Conservation (phyloP, 2,329 filamentous ascomycete species). For the Xylaria sp. region DNA sequence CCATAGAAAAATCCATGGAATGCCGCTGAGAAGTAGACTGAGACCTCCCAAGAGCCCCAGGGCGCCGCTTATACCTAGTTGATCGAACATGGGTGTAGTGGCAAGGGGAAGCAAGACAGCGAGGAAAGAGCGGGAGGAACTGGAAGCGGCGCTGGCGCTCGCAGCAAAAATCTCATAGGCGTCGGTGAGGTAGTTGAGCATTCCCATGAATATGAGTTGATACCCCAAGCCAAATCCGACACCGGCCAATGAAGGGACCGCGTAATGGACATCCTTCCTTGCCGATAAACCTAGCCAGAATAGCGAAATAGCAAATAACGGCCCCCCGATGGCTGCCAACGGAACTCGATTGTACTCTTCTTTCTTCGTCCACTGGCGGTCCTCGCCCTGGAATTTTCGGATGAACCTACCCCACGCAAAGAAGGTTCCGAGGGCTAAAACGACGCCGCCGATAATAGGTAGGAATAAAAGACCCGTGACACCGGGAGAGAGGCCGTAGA, state of each 20-base stretch:
- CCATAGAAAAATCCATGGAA: conserved; percentile 61
- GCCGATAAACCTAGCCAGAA: conserved; percentile 70
- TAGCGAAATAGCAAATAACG: conserved; percentile 61
- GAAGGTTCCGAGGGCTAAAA: conserved; percentile 65
- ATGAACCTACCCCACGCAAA: conserved; percentile 69
- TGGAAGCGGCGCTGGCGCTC: conserved; percentile 58
- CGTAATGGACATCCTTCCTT: conserved; percentile 53
- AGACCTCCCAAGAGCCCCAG: conserved; percentile 59
- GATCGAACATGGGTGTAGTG: conserved; percentile 55
- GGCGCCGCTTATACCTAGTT: conserved; percentile 55
- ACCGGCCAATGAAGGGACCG: conserved; percentile 64
- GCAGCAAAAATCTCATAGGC: conserved; percentile 71
- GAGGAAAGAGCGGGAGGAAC: conserved; percentile 54
- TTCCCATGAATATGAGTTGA: conserved; percentile 66
- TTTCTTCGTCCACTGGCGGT: conserved; percentile 62
- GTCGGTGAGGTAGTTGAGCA: conserved; percentile 58
- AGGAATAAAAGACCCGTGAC: conserved; percentile 71
- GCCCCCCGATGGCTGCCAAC: conserved; percentile 72
- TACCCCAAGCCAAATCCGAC: conserved; percentile 67
- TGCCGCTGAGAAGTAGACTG: conserved; percentile 55
- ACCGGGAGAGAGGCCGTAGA: conserved; percentile 69
- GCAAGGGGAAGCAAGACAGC: conserved; percentile 64
- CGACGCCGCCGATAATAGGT: conserved; percentile 68
- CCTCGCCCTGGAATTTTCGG: conserved; percentile 51
- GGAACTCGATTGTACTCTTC: conserved; percentile 75